Conservation (phyloP, 2,329 filamentous ascomycete species). For the Fusarium caatingaense region DNA sequence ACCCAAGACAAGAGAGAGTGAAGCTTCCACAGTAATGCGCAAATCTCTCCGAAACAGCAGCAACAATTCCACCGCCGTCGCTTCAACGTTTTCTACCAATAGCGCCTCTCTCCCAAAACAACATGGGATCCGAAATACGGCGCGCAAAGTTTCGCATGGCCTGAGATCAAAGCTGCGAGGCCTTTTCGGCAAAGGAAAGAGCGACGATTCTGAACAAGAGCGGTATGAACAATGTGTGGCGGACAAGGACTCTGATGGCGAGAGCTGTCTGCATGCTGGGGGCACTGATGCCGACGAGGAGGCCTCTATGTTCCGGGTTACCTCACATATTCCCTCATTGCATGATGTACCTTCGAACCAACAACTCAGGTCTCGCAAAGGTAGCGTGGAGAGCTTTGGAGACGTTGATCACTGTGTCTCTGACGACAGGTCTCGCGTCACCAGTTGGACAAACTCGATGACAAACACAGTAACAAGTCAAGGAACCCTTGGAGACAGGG, state of each 20-base stretch:
- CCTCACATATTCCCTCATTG: constrained; percentile 62
- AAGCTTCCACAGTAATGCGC: constrained; percentile 54
- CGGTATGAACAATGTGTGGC: constrained; percentile 5
- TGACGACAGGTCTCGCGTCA: constrained; percentile 72
- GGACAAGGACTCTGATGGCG: constrained; percentile 43
- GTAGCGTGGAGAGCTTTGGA: constrained; percentile 64
- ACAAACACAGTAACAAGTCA: constrained; percentile 64
- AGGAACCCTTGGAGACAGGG: constrained; percentile 55
- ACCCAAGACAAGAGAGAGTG: constrained; percentile 51
- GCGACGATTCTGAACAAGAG: constrained; percentile 16
- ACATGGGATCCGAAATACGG: constrained; percentile 59
- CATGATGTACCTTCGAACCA: constrained; percentile 60
- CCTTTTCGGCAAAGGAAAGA: constrained; percentile 49
- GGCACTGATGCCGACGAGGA: constrained; percentile 53
- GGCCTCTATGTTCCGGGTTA: constrained; percentile 60
- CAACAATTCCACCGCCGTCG: constrained; percentile 52
- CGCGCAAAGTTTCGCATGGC: constrained; percentile 71
- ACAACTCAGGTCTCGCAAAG: constrained; percentile 63
- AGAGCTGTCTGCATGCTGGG: constrained; percentile 50
- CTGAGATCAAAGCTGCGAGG: constrained; percentile 70
- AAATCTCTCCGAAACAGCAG: constrained; percentile 63
- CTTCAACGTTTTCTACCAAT: constrained; percentile 47
- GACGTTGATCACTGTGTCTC: constrained; percentile 54
- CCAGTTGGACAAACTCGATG: constrained; percentile 77
- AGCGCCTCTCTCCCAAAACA: constrained; percentile 44